Base-by-base conservation (phyloP, 164 flowering plant species). In the Akebia trifoliata region DNA sequence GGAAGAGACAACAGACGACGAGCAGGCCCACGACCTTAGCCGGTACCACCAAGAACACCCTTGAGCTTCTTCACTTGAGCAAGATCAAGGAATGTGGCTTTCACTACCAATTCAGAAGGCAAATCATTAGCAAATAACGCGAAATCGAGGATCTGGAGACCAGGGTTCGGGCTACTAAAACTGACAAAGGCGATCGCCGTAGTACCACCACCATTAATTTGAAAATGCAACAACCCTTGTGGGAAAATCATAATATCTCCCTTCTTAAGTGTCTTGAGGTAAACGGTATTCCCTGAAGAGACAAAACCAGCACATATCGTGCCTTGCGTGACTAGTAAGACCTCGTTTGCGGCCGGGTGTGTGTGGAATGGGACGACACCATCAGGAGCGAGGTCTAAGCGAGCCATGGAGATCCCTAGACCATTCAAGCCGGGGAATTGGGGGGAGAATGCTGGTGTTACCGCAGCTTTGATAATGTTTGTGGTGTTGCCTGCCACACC, bases 311-410 rank as follows among this genome's bases (percentile, higher is more conserved):
- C 83, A 39, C 61, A 46, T 0, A 83, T 72, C 0, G 65, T 11
- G 0, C 90, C 90, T 29, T 79, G 63, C 2, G 61, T 32, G 0
- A 79, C 81, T 18, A 77, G 11, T 1, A 83, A 61, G 7, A 73
- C 56, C 38, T 83, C 86, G 0, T 71, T 56, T 0, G 59, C 86
- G 0, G 73, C 75, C 0, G 85, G 84, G 63, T 83, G 92, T 0
- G 86, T 79, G 80, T 90, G 92, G 54, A 89, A 39, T 26, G 94
- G 94, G 9, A 87, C 37, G 15, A 90, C 97, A 6, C 97, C 93
- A 0, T 67, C 81, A 0, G 26, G 52, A 0, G 83, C 93, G 2
- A 90, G 30, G 71, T 90, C 97, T 10, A 86, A 40, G 18, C 97
- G 66, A 11, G 83, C 90, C 8, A 81, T 2, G 48, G 97, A 85